These are phyloP conservation scores for Amaranthus hypochondriacus DNA, from an alignment of 148 eudicot species.

Conservation along the genomic window DNA sequence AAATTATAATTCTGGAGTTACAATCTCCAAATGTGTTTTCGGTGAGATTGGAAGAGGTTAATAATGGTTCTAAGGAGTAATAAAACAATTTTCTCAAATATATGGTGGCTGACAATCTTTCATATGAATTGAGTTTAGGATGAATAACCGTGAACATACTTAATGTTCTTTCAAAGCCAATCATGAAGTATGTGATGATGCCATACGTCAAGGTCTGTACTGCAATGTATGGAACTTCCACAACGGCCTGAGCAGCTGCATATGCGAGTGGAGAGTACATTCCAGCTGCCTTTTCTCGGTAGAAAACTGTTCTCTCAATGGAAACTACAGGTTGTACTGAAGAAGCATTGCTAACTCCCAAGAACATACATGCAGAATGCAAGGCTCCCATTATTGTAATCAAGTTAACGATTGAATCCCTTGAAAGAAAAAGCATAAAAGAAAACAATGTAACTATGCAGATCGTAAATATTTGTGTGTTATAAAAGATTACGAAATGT, in stretches of 20 bases:
- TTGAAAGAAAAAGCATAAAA: slow-evolving; percentile 22
- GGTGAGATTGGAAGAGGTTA: neutral
- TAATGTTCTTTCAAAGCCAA: slow-evolving; percentile 57
- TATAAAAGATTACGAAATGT: neutral
- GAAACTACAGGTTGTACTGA: slow-evolving; percentile 83
- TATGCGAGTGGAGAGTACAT: slow-evolving; percentile 81
- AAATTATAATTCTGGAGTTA: too few species aligned
- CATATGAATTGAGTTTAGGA: neutral
- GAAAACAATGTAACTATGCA: neutral
- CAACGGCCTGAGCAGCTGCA: slow-evolving; percentile 84
- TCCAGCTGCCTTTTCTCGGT: slow-evolving; percentile 91
- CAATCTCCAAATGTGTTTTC: too few species aligned
- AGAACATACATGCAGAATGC: slow-evolving; percentile 57
- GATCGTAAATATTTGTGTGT: neutral
- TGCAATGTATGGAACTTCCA: slow-evolving; percentile 73
- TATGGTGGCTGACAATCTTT: neutral
- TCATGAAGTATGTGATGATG: slow-evolving; percentile 79
- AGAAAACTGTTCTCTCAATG: slow-evolving; percentile 84
- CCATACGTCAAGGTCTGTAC: slow-evolving; percentile 62
- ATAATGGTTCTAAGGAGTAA: neutral
- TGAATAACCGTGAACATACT: slow-evolving; percentile 36
- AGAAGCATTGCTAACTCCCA: slow-evolving; percentile 77
- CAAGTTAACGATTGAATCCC: slow-evolving; percentile 55
- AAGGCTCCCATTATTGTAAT: slow-evolving; percentile 65
- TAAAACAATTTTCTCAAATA: neutral